Percentiles rank a stretch among this genome's conserved stretches.
These are phyloP conservation scores for Boletus vinaceobasis DNA, from an alignment of 768 basidiomycete species.

Conservation along the genomic window DNA sequence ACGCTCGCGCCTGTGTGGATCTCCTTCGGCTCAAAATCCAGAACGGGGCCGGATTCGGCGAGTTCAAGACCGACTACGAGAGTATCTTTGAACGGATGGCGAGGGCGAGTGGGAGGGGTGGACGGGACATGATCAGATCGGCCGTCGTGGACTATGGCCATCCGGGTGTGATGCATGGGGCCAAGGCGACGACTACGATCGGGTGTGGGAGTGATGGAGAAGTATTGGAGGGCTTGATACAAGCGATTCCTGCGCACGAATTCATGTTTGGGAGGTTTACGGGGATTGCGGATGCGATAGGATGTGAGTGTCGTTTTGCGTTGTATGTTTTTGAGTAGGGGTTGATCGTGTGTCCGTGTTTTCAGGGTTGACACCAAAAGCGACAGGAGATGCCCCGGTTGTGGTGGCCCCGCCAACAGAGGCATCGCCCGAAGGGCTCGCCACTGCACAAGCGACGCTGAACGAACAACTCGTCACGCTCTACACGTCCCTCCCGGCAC, in stretches of 20 bases:
- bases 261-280: constrained; percentile 85
- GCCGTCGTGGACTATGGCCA: constrained; percentile 88
- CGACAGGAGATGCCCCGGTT: constrained; percentile 34
- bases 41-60: constrained; percentile 76
- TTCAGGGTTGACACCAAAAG: constrained; percentile 63
- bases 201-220: constrained; percentile 78
- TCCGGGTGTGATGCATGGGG: constrained; percentile 78
- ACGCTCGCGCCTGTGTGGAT: constrained; percentile 85
- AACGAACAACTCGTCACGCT: constrained; percentile 60
- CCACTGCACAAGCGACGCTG: constrained; percentile 44
- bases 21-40: constrained; percentile 79
- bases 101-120: constrained; percentile 45
- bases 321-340: not conserved
- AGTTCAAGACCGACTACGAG: constrained; percentile 82
- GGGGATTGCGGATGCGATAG: constrained; percentile 71
- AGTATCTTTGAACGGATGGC: constrained; percentile 84
- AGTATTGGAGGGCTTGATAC: constrained; percentile 65
- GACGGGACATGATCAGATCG: constrained; percentile 42
- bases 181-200: constrained; percentile 74
- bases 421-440: constrained; percentile 35
- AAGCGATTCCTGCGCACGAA: constrained; percentile 61
- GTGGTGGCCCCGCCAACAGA: constrained; percentile 26
- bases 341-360: not conserved
- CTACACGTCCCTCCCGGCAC: constrained; percentile 66
- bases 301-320: constrained; percentile 55